These are phyloP conservation scores for Leishmania lainsoni DNA, from an alignment of 208 protist species.

Conservation along the genomic window DNA sequence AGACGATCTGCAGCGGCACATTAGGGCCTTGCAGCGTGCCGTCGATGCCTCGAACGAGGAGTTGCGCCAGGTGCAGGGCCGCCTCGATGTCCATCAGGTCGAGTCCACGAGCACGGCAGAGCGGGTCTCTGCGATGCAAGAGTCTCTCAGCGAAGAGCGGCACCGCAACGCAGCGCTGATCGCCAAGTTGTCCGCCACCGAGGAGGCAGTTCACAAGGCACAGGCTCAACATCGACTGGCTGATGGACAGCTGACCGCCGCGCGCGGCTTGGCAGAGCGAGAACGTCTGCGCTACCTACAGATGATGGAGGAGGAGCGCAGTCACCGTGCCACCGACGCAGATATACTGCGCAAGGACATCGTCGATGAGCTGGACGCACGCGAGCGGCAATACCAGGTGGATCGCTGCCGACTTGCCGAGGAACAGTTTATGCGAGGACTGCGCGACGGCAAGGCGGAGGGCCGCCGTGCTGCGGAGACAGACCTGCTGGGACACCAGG, in stretches of 20 bases:
- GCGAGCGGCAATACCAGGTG: constrained; percentile 50
- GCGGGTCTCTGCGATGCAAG: constrained; percentile 41
- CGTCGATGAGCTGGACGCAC: constrained; percentile 56
- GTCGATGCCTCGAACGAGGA: constrained; percentile 62
- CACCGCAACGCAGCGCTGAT: constrained; percentile 45
- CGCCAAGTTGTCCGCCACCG: constrained; percentile 35
- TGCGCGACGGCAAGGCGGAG: constrained; percentile 49
- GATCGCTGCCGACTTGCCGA: constrained; percentile 56
- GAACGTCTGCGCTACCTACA: constrained; percentile 57
- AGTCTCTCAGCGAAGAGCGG: constrained; percentile 51
- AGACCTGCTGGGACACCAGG: constrained; percentile 46
- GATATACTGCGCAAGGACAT: constrained; percentile 73
- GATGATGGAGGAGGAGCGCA: constrained; percentile 76
- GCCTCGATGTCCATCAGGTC: constrained; percentile 53
- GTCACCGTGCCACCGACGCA: constrained; percentile 49
- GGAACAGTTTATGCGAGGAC: constrained; percentile 61
- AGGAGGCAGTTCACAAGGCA: constrained; percentile 40
- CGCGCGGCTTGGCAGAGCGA: constrained; percentile 52
- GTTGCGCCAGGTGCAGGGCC: constrained; percentile 54
- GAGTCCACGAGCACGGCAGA: constrained; percentile 39
- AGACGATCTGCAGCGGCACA: constrained; percentile 77
- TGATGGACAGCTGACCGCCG: constrained; percentile 46
- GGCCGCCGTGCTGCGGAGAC: constrained; percentile 44
- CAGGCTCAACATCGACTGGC: constrained; percentile 38
- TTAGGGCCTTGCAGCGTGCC: constrained; percentile 62